These are phyloP conservation scores for Scheffersomyces stambukii DNA, from an alignment of 1,139 yeast genomes.

Conservation along the genomic window DNA sequence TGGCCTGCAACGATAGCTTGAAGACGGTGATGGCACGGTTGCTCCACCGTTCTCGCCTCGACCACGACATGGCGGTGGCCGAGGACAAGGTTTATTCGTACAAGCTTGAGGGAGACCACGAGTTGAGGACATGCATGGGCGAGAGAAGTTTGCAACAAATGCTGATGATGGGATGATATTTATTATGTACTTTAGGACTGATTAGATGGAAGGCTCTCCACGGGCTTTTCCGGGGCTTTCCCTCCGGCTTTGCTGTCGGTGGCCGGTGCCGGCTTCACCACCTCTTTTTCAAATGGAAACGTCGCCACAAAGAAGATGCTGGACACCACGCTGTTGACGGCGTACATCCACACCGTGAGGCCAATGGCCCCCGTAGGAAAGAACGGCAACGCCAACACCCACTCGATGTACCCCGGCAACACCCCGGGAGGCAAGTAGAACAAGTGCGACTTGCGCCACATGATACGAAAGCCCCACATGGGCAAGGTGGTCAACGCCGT, in stretches of 20 bases:
- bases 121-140: conserved; percentile 21
- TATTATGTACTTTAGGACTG: too few relatives aligned
- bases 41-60: conserved; percentile 10
- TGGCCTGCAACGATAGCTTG: neutral
- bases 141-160: conserved; percentile 12
- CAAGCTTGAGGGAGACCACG: conserved; percentile 15
- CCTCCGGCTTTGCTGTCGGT: too few relatives aligned
- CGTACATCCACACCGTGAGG: conserved; percentile 47
- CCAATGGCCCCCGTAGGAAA: conserved; percentile 55
- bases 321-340: conserved; percentile 29
- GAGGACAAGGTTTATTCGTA: conserved; percentile 22
- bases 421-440: conserved; percentile 58
- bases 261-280: conserved; percentile 18
- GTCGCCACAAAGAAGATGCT: conserved; percentile 22
- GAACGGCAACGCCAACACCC: conserved; percentile 58
- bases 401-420: conserved; percentile 55
- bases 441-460: conserved; percentile 56
- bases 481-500: conserved; percentile 37
- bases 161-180: conserved; percentile 3
- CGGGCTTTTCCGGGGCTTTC: conserved; percentile 7
- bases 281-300: conserved; percentile 24
- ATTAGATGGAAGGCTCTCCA: too few relatives aligned
- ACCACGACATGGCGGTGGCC: too few relatives aligned
- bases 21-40: conserved; percentile 3
- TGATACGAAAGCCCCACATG: conserved; percentile 47